phyloP scores from a whole-genome alignment of 345 rosid species.

The Reutealis trisperma region DNA sequence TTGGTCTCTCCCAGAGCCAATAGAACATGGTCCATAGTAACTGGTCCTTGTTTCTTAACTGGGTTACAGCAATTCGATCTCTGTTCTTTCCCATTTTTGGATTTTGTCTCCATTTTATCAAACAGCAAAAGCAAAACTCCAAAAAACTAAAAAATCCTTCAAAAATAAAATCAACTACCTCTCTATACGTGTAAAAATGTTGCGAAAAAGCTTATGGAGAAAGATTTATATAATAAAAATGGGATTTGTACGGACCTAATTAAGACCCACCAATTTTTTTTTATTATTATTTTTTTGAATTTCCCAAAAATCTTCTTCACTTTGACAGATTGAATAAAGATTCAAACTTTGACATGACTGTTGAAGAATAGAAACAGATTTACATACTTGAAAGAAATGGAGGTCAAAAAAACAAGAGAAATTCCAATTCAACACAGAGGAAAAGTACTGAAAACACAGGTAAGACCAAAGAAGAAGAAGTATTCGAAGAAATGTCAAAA shows the following conservation, averaged over 20 bases:
- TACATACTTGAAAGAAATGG: not conserved
- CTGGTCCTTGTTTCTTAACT: slow-evolving; percentile 49
- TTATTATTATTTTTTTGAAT: no score
- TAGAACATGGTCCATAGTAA: slow-evolving; percentile 76
- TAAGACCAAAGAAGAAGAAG: not conserved
- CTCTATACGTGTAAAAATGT: not conserved
- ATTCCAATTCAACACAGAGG: not conserved
- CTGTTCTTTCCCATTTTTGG: not conserved
- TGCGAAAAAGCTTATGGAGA: not conserved
- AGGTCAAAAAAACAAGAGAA: not conserved
- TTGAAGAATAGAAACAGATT: not conserved
- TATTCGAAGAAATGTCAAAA: not conserved
- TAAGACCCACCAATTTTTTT: not conserved
- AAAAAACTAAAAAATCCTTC: not conserved
- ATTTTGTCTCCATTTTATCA: slow-evolving; percentile 1
- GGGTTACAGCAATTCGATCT: slow-evolving; percentile 31
- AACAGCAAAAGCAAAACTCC: not conserved
- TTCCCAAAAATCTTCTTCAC: not conserved
- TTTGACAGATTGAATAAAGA: not conserved
- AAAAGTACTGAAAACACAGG: not conserved
- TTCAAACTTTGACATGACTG: not conserved
- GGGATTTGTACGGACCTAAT: not conserved
- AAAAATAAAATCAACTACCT: not conserved
- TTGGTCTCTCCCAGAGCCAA: slow-evolving; percentile 74
- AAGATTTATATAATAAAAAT: not conserved